phyloP scores from a whole-genome alignment of 306 rosid species.

The Lathyrus aphaca region DNA sequence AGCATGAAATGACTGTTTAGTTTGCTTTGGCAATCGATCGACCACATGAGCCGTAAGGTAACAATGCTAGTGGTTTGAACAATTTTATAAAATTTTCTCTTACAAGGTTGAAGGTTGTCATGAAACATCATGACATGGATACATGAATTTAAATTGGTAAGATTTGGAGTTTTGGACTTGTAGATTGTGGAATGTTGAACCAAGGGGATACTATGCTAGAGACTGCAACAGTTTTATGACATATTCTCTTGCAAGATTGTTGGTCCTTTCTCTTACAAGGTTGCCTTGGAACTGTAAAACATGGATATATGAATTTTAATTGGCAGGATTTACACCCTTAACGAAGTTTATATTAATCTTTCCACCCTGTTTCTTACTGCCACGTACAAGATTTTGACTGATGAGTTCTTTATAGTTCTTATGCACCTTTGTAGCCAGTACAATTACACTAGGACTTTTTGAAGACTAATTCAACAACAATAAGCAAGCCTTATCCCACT shows the following conservation, averaged over 20 bases:
- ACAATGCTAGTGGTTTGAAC: neutral
- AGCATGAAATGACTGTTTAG: conserved; percentile 1
- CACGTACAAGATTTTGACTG: neutral
- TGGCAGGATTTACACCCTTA: neutral
- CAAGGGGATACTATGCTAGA: neutral
- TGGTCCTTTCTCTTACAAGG: neutral
- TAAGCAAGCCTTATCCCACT: too few relatives aligned
- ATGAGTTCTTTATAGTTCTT: conserved; percentile 15
- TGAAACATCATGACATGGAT: neutral
- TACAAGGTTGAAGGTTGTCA: neutral
- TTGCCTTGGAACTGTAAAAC: neutral
- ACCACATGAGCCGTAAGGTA: neutral
- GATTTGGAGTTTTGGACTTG: neutral
- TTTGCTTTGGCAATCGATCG: conserved; percentile 18
- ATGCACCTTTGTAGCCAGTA: conserved; percentile 3
- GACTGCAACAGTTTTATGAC: neutral
- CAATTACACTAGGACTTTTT: neutral
- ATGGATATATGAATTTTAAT: neutral
- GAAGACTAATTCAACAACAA: too few relatives aligned
- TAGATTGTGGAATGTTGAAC: conserved; percentile 13
- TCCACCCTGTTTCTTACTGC: neutral
- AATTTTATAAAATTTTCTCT: neutral
- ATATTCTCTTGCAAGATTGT: too few relatives aligned
- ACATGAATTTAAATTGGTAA: neutral
- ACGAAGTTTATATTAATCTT: neutral